These are phyloP conservation scores for Drechslera avenae DNA, from an alignment of 2,329 filamentous ascomycete genomes.

Conservation along the genomic window DNA sequence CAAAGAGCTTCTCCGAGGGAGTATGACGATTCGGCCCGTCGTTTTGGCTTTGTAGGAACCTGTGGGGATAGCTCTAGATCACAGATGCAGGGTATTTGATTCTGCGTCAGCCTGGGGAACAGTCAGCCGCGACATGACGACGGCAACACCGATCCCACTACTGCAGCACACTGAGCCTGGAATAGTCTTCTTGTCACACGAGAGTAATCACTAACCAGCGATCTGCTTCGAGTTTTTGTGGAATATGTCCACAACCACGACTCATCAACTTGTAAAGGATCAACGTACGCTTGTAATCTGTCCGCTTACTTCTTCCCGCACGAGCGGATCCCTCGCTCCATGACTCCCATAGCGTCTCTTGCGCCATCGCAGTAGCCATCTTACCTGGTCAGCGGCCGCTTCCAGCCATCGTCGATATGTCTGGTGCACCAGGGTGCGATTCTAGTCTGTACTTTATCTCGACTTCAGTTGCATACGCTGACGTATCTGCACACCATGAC, in stretches of 20 bases:
- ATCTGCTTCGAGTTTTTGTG: constrained; percentile 1
- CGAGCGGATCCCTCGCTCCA: constrained; percentile 3
- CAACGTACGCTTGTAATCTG: background rate
- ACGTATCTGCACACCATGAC: background rate
- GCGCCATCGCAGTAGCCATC: constrained; percentile 12
- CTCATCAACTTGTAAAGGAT: background rate
- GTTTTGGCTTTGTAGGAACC: constrained; percentile 1
- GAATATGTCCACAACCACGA: background rate
- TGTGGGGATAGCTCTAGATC: constrained; percentile 4
- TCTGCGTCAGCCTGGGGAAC: background rate
- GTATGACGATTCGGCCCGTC: background rate
- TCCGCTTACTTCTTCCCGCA: constrained; percentile 7
- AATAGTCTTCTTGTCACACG: background rate
- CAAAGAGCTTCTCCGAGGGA: background rate
- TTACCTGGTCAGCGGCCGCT: constrained; percentile 3
- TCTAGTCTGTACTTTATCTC: constrained; percentile 14
- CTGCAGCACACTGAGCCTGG: constrained; percentile 5
- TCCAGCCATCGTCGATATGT: constrained; percentile 3
- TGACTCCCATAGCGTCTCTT: constrained; percentile 7
- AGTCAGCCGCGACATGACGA: background rate
- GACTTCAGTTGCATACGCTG: background rate
- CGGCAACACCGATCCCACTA: constrained; percentile 3
- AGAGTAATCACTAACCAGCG: background rate
- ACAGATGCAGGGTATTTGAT: background rate
- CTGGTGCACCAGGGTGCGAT: background rate